Evolutionary conservation across 2,329 filamentous ascomycete genomes (phyloP).

Genomic region (Fusarium hostae): DNA sequence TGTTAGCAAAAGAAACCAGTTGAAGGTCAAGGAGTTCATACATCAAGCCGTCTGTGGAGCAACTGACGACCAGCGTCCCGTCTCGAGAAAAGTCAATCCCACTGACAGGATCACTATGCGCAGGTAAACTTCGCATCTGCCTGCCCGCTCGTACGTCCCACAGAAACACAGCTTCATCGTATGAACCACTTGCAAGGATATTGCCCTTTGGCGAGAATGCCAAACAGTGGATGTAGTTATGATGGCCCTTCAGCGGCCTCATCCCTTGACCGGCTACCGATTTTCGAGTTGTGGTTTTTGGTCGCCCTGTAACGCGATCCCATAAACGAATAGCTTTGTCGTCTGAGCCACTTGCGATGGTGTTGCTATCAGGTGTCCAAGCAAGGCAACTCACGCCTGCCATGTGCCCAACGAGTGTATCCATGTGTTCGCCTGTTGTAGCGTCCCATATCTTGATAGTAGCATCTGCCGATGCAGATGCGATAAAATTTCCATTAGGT

Average conservation of each 20-base stretch:
- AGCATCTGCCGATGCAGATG: conserved; percentile 88
- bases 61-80: conserved; percentile 91
- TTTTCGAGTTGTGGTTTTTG: conserved; percentile 59
- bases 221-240: conserved; percentile 94
- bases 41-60: conserved; percentile 91
- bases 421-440: conserved; percentile 78
- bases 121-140: conserved; percentile 89
- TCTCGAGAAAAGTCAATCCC: conserved; percentile 94
- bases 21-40: conserved; percentile 52
- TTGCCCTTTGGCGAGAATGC: conserved; percentile 99
- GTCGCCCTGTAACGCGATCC: conserved; percentile 75
- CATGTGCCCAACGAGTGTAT: conserved; percentile 92
- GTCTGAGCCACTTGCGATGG: conserved; percentile 90
- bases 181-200: conserved; percentile 93
- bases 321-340: conserved; percentile 96
- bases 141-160: conserved; percentile 94
- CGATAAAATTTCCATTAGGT: conserved; percentile 89
- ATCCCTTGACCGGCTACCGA: conserved; percentile 54
- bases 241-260: conserved; percentile 80
- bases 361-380: conserved; percentile 92
- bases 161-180: conserved; percentile 95
- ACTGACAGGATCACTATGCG: conserved; percentile 93
- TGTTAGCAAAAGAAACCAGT: conserved; percentile 28
- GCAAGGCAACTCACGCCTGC: conserved; percentile 91
- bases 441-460: conserved; percentile 94